Evolutionary conservation across 106 monocot genomes (phyloP), one percentile per base, ranked within the genome.

Genomic region (Xerophyta viscosa): DNA sequence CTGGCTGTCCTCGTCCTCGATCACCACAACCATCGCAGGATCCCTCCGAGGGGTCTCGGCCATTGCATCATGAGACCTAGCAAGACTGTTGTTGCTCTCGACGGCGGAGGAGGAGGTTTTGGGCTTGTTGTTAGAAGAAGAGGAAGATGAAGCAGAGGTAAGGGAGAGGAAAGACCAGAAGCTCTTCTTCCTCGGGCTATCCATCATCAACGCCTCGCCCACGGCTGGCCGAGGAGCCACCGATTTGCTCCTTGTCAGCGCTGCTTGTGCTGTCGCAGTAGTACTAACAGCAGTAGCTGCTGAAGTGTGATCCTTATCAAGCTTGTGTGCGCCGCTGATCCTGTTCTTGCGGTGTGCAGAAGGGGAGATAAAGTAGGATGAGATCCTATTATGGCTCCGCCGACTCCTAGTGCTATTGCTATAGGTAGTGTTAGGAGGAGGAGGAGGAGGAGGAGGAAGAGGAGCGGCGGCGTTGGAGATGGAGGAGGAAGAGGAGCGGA

Each of bases 91-190:
- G 6, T 4, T 39, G 39, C 39, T 47, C 4, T 5, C 29, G 29
- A 6, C 54, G 52, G 26, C 56, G 49, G 27, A 74, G 4, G 80
- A 70, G 28, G 71, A 59, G 0, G 83, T 73, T 53, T 66, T 62
- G 36, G 70, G 48, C 60, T 59, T 67, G 52, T 47, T 37, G 36
- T 39, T 43, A 4, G 48, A 12, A 11, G 46, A 29, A 42, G 58
- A 62, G 11, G 55, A 18, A 8, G 20, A 47, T 14, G 66, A 46
- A 15, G 67, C 37, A 37, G 74, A 64, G 0, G 63, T 51, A 31
- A 65, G 67, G 60, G 58, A 54, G 51, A 85, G 61, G 52, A 85
- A 85, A 8, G 85, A 80, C 85, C 85, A 86, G 62, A 86, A 86
- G 63, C 80, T 72, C 72, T 80, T 86, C 66, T 80, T 86, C 13